phyloP scores from a whole-genome alignment of 208 protist genomes.

The Trichomonas tenax region DNA sequence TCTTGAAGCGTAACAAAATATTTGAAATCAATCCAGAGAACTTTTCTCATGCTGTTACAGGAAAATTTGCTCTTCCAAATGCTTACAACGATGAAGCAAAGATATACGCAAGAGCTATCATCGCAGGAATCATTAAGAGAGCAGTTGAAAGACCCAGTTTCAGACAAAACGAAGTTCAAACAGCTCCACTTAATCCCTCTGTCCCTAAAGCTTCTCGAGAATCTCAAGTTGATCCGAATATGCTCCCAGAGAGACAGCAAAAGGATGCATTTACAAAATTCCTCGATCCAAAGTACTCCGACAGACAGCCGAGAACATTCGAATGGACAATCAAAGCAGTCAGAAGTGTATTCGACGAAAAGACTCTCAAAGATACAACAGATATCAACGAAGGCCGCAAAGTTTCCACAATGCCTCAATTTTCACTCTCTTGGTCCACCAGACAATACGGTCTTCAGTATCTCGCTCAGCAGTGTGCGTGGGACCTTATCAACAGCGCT shows the following conservation, averaged over 20 bases:
- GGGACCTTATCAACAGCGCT: neutral
- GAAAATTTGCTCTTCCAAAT: neutral
- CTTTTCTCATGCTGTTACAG: neutral
- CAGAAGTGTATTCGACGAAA: neutral
- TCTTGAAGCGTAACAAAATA: neutral
- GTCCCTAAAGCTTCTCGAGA: neutral
- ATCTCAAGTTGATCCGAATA: neutral
- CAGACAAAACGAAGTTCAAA: neutral
- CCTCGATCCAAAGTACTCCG: neutral
- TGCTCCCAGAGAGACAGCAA: neutral
- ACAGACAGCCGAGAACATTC: neutral
- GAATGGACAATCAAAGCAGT: neutral
- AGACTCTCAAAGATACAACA: neutral
- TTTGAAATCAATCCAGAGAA: neutral
- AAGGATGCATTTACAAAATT: neutral
- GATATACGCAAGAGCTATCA: neutral
- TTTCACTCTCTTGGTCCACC: neutral
- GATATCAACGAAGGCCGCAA: neutral
- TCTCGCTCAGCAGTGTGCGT: neutral
- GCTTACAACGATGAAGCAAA: neutral
- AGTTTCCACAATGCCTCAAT: neutral
- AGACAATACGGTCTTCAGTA: neutral
- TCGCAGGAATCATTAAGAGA: neutral
- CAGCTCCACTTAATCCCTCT: neutral
- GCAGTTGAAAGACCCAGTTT: neutral